Percentiles rank a stretch among this genome's conserved stretches.
Conservation (phyloP, 257 asterid genomes). For the Primulina eburnea region DNA sequence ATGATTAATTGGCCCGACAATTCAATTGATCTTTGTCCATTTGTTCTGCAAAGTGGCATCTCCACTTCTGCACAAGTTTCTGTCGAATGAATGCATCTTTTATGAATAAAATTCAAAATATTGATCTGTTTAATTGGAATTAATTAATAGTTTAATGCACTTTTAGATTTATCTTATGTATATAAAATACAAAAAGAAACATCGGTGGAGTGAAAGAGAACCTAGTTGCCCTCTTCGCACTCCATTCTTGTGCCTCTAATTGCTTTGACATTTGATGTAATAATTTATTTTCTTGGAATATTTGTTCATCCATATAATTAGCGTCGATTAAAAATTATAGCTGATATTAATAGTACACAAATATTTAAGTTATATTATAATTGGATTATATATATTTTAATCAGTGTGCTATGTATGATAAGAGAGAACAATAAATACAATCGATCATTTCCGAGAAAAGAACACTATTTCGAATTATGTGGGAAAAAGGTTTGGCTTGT, state of each 20-base stretch:
- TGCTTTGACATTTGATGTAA: conserved; percentile 55
- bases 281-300: conserved; percentile 17
- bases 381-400: background rate
- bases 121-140: no score
- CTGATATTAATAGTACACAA: background rate
- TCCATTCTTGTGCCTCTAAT: conserved; percentile 26
- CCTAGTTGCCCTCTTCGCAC: conserved; percentile 3
- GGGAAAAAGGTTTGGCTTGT: conserved; percentile 27
- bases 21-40: conserved; percentile 34
- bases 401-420: background rate
- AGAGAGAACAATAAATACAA: background rate
- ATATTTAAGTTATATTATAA: no score
- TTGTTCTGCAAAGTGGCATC: conserved; percentile 44
- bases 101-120: no score
- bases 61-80: conserved; percentile 45
- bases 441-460: background rate
- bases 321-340: background rate
- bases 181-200: background rate
- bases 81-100: conserved; percentile 26
- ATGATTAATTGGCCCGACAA: conserved; percentile 8
- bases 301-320: background rate
- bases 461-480: background rate
- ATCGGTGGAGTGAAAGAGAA: background rate
- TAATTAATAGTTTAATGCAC: no score
- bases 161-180: no score